Base-by-base conservation (phyloP, 108 stramenopile species). In the Nitzschia putrida region DNA sequence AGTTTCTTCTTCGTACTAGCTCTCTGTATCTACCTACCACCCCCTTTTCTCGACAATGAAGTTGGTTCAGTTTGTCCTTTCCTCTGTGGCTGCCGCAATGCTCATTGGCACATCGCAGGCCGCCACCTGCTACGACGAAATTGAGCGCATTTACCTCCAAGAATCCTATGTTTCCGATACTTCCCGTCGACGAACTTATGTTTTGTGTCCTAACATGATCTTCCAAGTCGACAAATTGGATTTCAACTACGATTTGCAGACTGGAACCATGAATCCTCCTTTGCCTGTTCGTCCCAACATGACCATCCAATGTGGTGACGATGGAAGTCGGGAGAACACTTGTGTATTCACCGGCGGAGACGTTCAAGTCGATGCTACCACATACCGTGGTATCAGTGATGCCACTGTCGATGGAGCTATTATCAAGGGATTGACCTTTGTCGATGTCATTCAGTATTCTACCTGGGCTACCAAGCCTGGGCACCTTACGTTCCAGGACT, bases 291-390 rank as follows among this genome's bases (percentile, higher is more conserved):
- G 78, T n/a, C 47, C 74, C 43, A 23, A 18, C 39, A 63, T 83
- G 74, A 61, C 64, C 10, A 64, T 83, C 43, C 66, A 53, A 23
- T 83, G 82, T 39, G 82, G 82, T 8, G 63, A 68, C 38, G 47
- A 64, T 16, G 82, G 82, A 20, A 18, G 12, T 12, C 69, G 66
- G 10, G 74, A 72, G 1, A 72, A 79, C 57, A 4, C 42, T 4
- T 83, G 82, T 56, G 53, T 76, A 49, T 18, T 83, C 5, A n/a
- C 23, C 26, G 82, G 76, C 43, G 82, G 82, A 13, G 70, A 72
- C 56, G 4, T 79, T 14, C 77, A 78, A 16, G 58, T 83, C n/a
- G 82, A 83, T 56, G 82, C 59, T 13, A 79, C 82, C 21, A 34
- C 61, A 8, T 49, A 53, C 41, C 66, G 66, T n/a, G 82, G 82